Conservation (phyloP, 1,284 basidiomycete species). For the Cerrena zonata region DNA sequence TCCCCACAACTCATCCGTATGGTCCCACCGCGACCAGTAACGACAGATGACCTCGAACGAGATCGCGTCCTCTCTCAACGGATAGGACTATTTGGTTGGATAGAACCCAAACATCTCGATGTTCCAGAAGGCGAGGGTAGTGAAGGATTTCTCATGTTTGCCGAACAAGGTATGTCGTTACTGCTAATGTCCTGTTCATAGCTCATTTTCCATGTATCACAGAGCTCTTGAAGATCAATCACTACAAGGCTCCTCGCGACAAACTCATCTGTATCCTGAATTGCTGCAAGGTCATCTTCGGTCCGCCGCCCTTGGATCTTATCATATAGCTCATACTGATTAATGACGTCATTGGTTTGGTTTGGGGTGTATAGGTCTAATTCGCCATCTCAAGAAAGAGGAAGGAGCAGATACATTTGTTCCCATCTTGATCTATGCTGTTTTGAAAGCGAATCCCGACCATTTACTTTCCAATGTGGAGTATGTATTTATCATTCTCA, state of each 20-base stretch:
- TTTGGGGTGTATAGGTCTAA: slow-evolving; percentile 55
- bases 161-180: slow-evolving; percentile 67
- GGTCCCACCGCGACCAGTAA: slow-evolving; percentile 72
- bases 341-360: slow-evolving; percentile 10
- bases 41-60: slow-evolving; percentile 91
- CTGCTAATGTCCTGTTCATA: neutral
- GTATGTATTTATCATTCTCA: slow-evolving; percentile 40
- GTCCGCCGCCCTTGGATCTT: slow-evolving; percentile 41
- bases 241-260: slow-evolving; percentile 96
- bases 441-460: slow-evolving; percentile 88
- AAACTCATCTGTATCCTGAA: slow-evolving; percentile 98
- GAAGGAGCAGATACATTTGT: slow-evolving; percentile 90
- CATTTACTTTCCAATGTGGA: slow-evolving; percentile 93
- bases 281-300: slow-evolving; percentile 98
- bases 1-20: slow-evolving; percentile 70
- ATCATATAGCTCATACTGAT: slow-evolving; percentile 9
- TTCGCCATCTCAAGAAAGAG: slow-evolving; percentile 77
- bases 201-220: too few species aligned
- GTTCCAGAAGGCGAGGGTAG: slow-evolving; percentile 63
- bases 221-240: slow-evolving; percentile 95
- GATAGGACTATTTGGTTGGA: slow-evolving; percentile 88
- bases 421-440: slow-evolving; percentile 90
- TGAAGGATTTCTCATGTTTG: slow-evolving; percentile 88
- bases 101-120: slow-evolving; percentile 86
- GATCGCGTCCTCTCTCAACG: slow-evolving; percentile 87